Evolutionary conservation across 1,139 yeast species (phyloP), one percentile per base, ranked within the genome.

Genomic region (Magnusiomyces sp.): DNA sequence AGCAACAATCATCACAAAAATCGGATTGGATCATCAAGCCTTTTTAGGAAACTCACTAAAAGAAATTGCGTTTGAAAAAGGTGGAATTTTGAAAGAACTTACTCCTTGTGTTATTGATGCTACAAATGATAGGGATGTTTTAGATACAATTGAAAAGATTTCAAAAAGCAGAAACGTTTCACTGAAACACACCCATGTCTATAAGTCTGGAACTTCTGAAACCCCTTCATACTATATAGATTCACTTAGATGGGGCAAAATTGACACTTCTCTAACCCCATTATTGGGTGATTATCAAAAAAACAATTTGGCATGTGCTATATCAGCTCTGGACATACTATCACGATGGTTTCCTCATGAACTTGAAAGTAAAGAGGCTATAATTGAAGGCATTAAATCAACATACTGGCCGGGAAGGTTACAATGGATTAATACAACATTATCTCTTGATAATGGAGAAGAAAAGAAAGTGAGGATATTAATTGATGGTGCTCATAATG

Each of bases 401-500:
- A 64, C 70, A 1, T 39, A 46, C 9, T 71, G 74, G 74, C 72
- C 72, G 0, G 74, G 75, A 1, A 55, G 74, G 10, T 56, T 71
- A 44, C 71, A 71, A 50, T 59, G 60, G 62, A 29, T 62, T 13
- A 48, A 48, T 6, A 0, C 47, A 6, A 40, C 20, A 7, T n/a
- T 37, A 11, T 5, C 29, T 7, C 34, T 46, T 11, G 47, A 42
- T n/a, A 62, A 34, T 80, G 88, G 87, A 13, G 5, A 14, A 6
- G 14, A 19, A 11, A 36, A 38, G 81, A 83, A 2, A 84, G 84
- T 1, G 66, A 90, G 52, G 62, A 67, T 83, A 0, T 65, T 88
- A 6, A 58, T 89, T 1, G 98, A 92, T 66, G 98, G 98, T 1
- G 97, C 97, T 0, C 98, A 92, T 63, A 92, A 92, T 62, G 80